phyloP scores from a whole-genome alignment of 495 filamentous ascomycete species.

The Sabuloglossum arenarium region DNA sequence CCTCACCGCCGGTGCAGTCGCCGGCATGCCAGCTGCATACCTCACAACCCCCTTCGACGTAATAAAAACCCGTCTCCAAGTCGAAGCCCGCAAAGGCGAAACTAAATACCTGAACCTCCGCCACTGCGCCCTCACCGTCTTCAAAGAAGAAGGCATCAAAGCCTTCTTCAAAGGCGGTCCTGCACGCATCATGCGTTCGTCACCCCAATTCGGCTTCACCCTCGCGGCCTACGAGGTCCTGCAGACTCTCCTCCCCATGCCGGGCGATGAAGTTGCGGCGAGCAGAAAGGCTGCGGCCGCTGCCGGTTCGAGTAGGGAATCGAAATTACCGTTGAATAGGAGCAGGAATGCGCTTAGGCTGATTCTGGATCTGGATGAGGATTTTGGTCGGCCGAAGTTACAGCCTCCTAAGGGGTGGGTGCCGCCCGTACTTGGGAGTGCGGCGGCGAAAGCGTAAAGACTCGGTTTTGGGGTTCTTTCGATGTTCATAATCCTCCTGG shows the following conservation, averaged over 20 bases:
- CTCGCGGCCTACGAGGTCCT: constrained; percentile 86
- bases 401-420: constrained; percentile 14
- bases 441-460: too few relatives aligned
- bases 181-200: constrained; percentile 80
- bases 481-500: too few relatives aligned
- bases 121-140: constrained; percentile 66
- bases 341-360: constrained; percentile 93
- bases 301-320: neutral
- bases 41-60: constrained; percentile 95
- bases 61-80: constrained; percentile 95
- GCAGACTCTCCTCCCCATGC: constrained; percentile 64
- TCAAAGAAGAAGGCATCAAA: constrained; percentile 73
- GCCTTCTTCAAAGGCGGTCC: constrained; percentile 98
- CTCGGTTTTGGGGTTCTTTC: too few relatives aligned
- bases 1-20: constrained; percentile 84
- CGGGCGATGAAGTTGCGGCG: constrained; percentile 30
- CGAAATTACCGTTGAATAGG: constrained; percentile 13
- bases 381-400: constrained; percentile 52
- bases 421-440: neutral
- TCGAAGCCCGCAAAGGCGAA: constrained; percentile 92
- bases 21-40: constrained; percentile 96
- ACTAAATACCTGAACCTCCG: constrained; percentile 66
- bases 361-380: constrained; percentile 80
- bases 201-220: constrained; percentile 95
- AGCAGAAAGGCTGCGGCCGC: neutral